These are phyloP conservation scores for Sporothrix phasma DNA, from an alignment of 2,329 filamentous ascomycete species.

Conservation along the genomic window DNA sequence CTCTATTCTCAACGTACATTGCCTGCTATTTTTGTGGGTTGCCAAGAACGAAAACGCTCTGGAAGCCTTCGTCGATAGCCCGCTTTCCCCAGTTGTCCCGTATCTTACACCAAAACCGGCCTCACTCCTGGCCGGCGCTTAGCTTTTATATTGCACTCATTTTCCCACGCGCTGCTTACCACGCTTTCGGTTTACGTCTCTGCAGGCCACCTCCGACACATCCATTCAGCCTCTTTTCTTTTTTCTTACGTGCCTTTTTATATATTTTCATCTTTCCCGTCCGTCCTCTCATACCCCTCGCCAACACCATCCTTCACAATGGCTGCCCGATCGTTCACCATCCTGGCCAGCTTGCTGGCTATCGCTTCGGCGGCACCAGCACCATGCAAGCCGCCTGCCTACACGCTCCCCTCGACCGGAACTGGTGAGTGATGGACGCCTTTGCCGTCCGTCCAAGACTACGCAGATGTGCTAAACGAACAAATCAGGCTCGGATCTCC, in stretches of 20 bases:
- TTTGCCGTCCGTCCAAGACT: too few relatives aligned
- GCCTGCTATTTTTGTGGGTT: constrained; percentile 7
- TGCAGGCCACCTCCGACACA: neutral
- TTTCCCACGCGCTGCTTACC: constrained; percentile 8
- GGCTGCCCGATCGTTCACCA: constrained; percentile 10
- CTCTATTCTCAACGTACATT: neutral
- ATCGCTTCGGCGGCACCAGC: constrained; percentile 16
- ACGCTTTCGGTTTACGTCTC: neutral
- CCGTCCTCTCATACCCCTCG: neutral
- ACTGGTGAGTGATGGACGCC: constrained; percentile 27
- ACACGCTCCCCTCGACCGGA: constrained; percentile 24
- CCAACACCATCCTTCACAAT: constrained; percentile 8
- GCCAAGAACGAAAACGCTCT: constrained; percentile 9
- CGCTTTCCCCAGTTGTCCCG: constrained; percentile 5
- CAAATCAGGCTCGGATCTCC: constrained; percentile 34
- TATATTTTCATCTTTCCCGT: neutral
- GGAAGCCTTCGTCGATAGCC: constrained; percentile 8
- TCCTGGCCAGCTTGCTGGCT: constrained; percentile 17
- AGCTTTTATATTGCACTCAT: constrained; percentile 12
- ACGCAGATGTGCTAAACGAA: too few relatives aligned
- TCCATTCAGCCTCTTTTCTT: neutral
- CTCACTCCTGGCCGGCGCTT: constrained; percentile 12
- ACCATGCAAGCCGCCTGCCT: constrained; percentile 16
- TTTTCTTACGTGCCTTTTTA: neutral
- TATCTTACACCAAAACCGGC: constrained; percentile 6